Percentiles rank a stretch among this genome's conserved stretches.
phyloP scores from a whole-genome alignment of 1,139 yeast genomes.

The Citeromyces hawaiiensis region DNA sequence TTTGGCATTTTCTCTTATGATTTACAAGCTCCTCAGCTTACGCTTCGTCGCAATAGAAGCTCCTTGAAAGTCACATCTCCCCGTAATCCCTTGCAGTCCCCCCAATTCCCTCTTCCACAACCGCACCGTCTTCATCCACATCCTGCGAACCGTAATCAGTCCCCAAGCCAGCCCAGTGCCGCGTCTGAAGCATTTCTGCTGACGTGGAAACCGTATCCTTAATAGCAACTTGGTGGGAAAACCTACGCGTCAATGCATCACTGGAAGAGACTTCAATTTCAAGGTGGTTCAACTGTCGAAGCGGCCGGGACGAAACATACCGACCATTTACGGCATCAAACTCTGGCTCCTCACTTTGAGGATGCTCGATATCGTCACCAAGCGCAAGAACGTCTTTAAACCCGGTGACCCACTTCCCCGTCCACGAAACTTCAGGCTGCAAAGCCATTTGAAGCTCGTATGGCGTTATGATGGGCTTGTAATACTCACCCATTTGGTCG shows the following conservation, averaged over 20 bases:
- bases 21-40: too few relatives aligned
- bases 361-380: constrained; percentile 14
- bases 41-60: too few relatives aligned
- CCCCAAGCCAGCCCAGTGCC: constrained; percentile 88
- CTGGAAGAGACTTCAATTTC: constrained; percentile 25
- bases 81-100: constrained; percentile 87
- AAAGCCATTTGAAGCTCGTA: constrained; percentile 79
- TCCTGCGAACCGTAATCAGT: constrained; percentile 45
- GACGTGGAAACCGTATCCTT: constrained; percentile 83
- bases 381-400: constrained; percentile 36
- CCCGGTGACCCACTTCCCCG: constrained; percentile 86
- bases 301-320: constrained; percentile 58
- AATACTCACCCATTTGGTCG: constrained; percentile 67
- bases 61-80: constrained; percentile 2
- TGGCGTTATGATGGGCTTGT: constrained; percentile 87
- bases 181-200: constrained; percentile 57
- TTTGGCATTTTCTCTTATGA: too few relatives aligned
- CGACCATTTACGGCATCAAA: constrained; percentile 86
- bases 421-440: constrained; percentile 66
- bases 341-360: constrained; percentile 61
- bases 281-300: constrained; percentile 53
- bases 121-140: constrained; percentile 46
- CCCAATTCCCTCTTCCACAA: constrained; percentile 64
- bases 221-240: constrained; percentile 49
- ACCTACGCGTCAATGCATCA: constrained; percentile 33